Percentiles rank a stretch among this genome's conserved stretches.
Conservation (phyloP, 176 grass and related monocot genomes). For the Ensete glaucum region DNA sequence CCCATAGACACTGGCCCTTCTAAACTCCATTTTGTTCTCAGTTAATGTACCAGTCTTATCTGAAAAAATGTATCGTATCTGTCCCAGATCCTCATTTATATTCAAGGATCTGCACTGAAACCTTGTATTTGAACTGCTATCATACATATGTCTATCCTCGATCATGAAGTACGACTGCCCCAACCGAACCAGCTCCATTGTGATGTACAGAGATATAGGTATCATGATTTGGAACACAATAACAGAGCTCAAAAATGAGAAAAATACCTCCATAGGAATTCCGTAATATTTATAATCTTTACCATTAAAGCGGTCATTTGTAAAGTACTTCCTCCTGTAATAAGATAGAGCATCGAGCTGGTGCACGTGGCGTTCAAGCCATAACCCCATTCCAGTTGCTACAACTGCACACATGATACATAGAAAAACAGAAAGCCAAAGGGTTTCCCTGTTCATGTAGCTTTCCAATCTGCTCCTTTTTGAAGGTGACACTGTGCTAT, state of each 20-base stretch:
- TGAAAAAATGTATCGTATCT: slow-evolving; percentile 94
- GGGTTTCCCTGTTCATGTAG: slow-evolving; percentile 99
- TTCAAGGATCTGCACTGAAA: slow-evolving; percentile 99
- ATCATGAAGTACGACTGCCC: slow-evolving; percentile 99
- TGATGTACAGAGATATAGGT: slow-evolving; percentile 97
- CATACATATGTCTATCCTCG: slow-evolving; percentile 87
- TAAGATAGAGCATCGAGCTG: slow-evolving; percentile 81
- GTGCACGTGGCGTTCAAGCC: slow-evolving; percentile 69
- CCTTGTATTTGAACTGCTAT: slow-evolving; percentile 78
- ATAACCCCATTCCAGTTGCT: slow-evolving; percentile 93
- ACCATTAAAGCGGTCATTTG: slow-evolving; percentile 58
- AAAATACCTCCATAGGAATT: slow-evolving; percentile 87
- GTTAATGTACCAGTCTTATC: slow-evolving; percentile 98
- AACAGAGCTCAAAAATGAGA: slow-evolving; percentile 98
- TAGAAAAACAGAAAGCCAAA: slow-evolving; percentile 97
- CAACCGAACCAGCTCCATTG: slow-evolving; percentile 91
- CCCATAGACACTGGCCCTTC: slow-evolving; percentile 75
- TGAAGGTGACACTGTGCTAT: slow-evolving; percentile 92
- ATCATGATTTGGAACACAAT: slow-evolving; percentile 99
- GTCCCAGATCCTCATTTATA: slow-evolving; percentile 97
- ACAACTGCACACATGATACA: slow-evolving; percentile 92
- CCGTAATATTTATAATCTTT: slow-evolving; percentile 95
- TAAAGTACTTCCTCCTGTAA: slow-evolving; percentile 90
- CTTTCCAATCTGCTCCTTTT: slow-evolving; percentile 95
- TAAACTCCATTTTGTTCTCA: slow-evolving; percentile 97